Base-by-base conservation (phyloP, 768 basidiomycete species). In the Termitomyces sp. region DNA sequence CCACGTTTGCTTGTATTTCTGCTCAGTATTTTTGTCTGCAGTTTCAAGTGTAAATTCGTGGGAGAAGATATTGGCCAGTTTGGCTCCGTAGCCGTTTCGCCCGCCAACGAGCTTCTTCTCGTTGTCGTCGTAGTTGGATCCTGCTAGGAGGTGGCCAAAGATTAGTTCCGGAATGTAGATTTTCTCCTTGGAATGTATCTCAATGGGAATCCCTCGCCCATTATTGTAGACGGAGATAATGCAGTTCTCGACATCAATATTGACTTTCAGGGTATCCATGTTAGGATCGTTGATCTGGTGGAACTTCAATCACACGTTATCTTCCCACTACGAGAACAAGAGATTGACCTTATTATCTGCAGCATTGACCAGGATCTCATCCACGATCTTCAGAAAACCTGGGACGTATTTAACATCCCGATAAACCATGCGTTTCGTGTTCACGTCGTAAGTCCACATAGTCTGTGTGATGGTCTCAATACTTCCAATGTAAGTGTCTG, bases 81-180 rank as follows among this genome's bases (percentile, higher is more conserved):
- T 99, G 52, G 97, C 97, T 64, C 97, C 97, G 66, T 93, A 98
- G 66, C 97, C 97, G 66, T 99, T 99, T 66, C 97, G 86, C 70
- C 97, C 97, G 72, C 97, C 97, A 0, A 94, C 98, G 49, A 98
- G 81, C 73, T 97, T 98, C 81, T 94, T 97, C 76, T 99, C 95
- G 70, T 94, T 89, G 64, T 99, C 97, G 70, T 99, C 96, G 66
- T 96, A 98, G 76, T 98, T 98, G 45, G 94, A 96, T 11, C 89
- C 91, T 1, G 96, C 91, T 23, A 98, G 79, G 17, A 99, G 80
- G 68, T 97, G 87, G 6, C 97, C 97, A 64, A 99, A 99, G 64
- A 99, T 98, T 59, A 99, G 79, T 67, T 98, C 93, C 0, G 97
- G 97, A 55, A 99, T 97, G 69, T 91, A 96, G 7, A 96, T 88